A percentile compares a stretch with the other conserved stretches of the same genome.
phyloP scores from a whole-genome alignment of 306 rosid species.

The Cyamopsis tetragonoloba region DNA sequence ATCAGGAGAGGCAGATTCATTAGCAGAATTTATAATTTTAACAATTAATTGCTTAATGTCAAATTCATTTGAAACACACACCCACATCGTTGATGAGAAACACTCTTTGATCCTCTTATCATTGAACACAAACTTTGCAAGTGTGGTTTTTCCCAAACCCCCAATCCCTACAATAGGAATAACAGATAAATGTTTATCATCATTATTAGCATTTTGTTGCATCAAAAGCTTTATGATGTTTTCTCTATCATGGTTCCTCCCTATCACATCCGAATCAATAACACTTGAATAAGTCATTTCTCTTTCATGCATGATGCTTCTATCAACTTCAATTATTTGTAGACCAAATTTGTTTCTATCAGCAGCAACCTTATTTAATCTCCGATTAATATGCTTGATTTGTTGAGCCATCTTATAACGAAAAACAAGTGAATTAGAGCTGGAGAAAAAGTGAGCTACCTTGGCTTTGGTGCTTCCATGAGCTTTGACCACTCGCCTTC shows the following conservation, averaged over 20 bases:
- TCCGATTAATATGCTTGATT: neutral
- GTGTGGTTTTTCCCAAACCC: slow-evolving; percentile 29
- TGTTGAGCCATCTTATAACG: neutral
- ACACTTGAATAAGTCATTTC: slow-evolving; percentile 15
- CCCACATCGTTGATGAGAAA: slow-evolving; percentile 19
- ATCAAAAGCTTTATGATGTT: neutral
- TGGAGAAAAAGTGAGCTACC: slow-evolving; percentile 7
- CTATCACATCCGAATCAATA: slow-evolving; percentile 20
- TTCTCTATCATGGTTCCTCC: slow-evolving; percentile 11
- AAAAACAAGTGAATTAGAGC: neutral
- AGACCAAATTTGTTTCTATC: neutral
- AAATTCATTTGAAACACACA: slow-evolving; percentile 14
- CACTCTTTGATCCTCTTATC: neutral
- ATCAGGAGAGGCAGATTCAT: neutral
- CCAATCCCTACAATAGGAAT: slow-evolving; percentile 25
- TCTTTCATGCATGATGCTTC: neutral
- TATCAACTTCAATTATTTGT: neutral
- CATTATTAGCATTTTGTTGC: neutral
- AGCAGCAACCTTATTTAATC: slow-evolving; percentile 3
- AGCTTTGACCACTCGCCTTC: neutral
- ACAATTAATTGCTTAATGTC: neutral
- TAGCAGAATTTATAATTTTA: slow-evolving; percentile 3
- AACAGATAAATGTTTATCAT: neutral
- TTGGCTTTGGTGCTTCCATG: neutral
- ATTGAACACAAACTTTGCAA: slow-evolving; percentile 12